Evolutionary conservation across 805 yeast species (phyloP).

Genomic region (Priceomyces fermenticarens): DNA sequence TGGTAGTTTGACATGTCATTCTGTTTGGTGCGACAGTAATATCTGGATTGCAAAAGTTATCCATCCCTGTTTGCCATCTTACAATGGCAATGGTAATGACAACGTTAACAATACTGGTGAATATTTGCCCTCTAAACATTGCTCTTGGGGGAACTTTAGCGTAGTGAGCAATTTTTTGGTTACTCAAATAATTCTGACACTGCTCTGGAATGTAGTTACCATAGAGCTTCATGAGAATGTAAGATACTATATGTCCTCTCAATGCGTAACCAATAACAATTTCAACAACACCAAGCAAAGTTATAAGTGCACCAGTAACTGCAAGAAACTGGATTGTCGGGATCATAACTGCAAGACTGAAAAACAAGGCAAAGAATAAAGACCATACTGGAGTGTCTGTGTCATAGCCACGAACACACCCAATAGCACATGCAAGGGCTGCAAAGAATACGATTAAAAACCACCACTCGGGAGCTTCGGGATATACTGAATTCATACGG

Average conservation of each 20-base stretch:
- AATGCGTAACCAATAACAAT: slow-evolving; percentile 38
- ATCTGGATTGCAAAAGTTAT: slow-evolving; percentile 26
- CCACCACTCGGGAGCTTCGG: slow-evolving; percentile 47
- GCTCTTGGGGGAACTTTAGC: slow-evolving; percentile 40
- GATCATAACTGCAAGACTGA: slow-evolving; percentile 37
- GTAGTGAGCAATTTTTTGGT: slow-evolving; percentile 33
- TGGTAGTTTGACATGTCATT: slow-evolving; percentile 39
- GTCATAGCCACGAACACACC: slow-evolving; percentile 35
- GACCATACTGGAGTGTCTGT: slow-evolving; percentile 45
- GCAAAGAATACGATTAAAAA: slow-evolving; percentile 25
- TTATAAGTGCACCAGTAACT: slow-evolving; percentile 33
- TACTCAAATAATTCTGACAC: slow-evolving; percentile 25
- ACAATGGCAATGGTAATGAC: slow-evolving; percentile 39
- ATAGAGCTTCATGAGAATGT: slow-evolving; percentile 17
- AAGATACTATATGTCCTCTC: slow-evolving; percentile 21
- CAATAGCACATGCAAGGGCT: slow-evolving; percentile 33
- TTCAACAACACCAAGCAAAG: slow-evolving; percentile 42
- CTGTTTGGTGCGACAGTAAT: slow-evolving; percentile 11
- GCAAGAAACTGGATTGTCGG: slow-evolving; percentile 40
- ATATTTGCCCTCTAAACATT: slow-evolving; percentile 26
- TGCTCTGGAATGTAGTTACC: slow-evolving; percentile 28
- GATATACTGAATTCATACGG: slow-evolving; percentile 47
- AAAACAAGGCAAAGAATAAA: slow-evolving; percentile 35
- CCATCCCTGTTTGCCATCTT: slow-evolving; percentile 40
- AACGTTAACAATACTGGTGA: slow-evolving; percentile 41